Evolutionary conservation across 1,284 basidiomycete species (phyloP).

Genomic region (Apiotrichum gracile): DNA sequence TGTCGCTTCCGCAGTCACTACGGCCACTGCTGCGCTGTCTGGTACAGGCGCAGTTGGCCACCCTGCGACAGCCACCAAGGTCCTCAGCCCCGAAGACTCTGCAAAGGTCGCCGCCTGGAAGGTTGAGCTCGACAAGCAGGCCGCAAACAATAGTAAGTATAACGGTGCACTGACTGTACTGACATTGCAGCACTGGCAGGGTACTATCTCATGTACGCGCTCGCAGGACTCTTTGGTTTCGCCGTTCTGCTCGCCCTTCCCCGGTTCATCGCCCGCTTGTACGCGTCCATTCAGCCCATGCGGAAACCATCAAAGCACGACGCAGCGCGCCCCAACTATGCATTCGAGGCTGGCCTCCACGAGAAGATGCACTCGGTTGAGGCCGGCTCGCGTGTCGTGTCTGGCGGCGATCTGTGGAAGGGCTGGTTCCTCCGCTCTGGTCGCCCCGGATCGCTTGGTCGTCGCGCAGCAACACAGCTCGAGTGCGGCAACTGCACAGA

Average conservation of each 20-base stretch:
- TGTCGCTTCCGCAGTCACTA: background rate
- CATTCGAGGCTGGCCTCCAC: conserved; percentile 1
- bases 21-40: background rate
- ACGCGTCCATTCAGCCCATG: conserved; percentile 25
- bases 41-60: too few species aligned
- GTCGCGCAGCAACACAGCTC: background rate
- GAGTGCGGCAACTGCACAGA: background rate
- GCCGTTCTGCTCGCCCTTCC: conserved; percentile 33
- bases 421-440: conserved; percentile 28
- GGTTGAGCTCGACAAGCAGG: background rate
- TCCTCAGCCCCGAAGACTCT: background rate
- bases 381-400: conserved; percentile 11
- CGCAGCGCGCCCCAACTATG: conserved; percentile 4
- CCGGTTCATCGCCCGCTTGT: conserved; percentile 40
- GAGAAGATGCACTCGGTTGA: background rate
- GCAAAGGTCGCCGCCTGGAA: background rate
- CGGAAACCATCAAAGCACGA: conserved; percentile 1
- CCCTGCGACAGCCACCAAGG: background rate
- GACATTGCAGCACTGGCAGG: background rate
- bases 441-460: background rate
- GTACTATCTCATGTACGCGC: conserved; percentile 23
- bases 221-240: conserved; percentile 25
- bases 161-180: background rate
- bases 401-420: conserved; percentile 26
- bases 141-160: background rate